Evolutionary conservation across 1,284 basidiomycete genomes (phyloP), one percentile per base, ranked within the genome.

Genomic region (Sphagnurus paluster): DNA sequence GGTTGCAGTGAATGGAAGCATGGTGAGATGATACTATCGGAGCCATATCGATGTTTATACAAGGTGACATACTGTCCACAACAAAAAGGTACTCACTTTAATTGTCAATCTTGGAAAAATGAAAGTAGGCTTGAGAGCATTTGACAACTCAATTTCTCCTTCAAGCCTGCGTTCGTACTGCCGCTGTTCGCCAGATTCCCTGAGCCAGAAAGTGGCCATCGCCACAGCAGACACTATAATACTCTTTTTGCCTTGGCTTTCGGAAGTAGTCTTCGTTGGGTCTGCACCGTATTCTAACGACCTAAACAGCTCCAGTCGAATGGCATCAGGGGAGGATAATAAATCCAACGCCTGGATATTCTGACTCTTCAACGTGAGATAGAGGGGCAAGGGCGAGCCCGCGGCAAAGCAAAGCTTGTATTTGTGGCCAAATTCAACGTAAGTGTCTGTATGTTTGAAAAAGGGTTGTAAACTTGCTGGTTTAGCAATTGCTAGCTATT

Each of bases 101-200:
- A 80, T 62, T 8, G 73, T 64, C 48, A 81, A 71, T 41, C 71
- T 67, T 20, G 77, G 77, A 56, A 83, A 83, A 21, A 70, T 53
- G 56, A 82, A 81, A 38, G 71, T 77, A 3, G 74, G 75, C 54
- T 76, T 82, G 39, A 76, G 42, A 11, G 58, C 60, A 49, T 61
- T 72, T 49, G 68, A 64, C 19, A 81, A 61, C 7, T 76, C 69
- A 20, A 84, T 53, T 59, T 83, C 80, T 7, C 82, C 81, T 38
- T 70, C 66, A 11, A 82, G 56, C 23, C 63, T 57, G 14, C 75
- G 64, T 30, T 59, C 64, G 20, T 67, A 56, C 38, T 54, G 32
- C 42, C 56, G 56, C 11, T 64, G 61, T 19, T 70, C 67, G 2
- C 58, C 60, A 4, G 67, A 59, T 0, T 70, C 65, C n/a, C n/a